Evolutionary conservation across 2,329 filamentous ascomycete species (phyloP), one percentile per base, ranked within the genome.

Genomic region (Aspergillus pseudonomiae): DNA sequence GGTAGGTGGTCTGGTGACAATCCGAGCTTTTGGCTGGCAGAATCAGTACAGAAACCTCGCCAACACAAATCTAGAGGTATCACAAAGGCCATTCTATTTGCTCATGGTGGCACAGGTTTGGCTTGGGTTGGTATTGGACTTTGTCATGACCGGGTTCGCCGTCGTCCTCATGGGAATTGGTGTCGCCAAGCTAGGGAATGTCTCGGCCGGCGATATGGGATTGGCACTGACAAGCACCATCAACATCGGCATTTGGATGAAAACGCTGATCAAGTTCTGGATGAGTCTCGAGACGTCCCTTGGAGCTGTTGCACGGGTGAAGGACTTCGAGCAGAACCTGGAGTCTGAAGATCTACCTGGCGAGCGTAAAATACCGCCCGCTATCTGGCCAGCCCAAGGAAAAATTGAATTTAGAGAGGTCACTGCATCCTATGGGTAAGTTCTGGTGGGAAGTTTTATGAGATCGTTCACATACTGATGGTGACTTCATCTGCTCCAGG

Each of bases 221-320:
- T n/a, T 21, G 16, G 41, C 41, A 6, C n/a, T 45, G 19, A n/a
- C 21, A 16, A 45, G 21, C 16, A 14, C 19, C 39, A 16, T 16
- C 12, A 14, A 10, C 11, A 11, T 43, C 39, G 19, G 16, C 39
- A 19, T 5, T 14, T 16, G 10, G 5, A 16, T 43, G 9, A 14
- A 43, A 14, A 16, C 2, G 2, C 19, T 45, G 2, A 45, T 45
- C 21, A 6, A 4, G 41, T 21, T 4, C 2, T 73, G 70, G 70
- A 72, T 69, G 6, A 21, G 57, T n/a, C 46, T 71, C 14, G 70
- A 73, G 34, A 70, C 67, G 1, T 70, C 68, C 1, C 67, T 71
- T 11, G 71, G 71, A 2, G 70, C 71, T 19, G 78, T 87, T 4
- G 76, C 80, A 3, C 77, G 85, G 4, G 21, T 78, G 85, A 58